Base-by-base conservation (phyloP, 345 rosid species). In the Triadica sebifera region DNA sequence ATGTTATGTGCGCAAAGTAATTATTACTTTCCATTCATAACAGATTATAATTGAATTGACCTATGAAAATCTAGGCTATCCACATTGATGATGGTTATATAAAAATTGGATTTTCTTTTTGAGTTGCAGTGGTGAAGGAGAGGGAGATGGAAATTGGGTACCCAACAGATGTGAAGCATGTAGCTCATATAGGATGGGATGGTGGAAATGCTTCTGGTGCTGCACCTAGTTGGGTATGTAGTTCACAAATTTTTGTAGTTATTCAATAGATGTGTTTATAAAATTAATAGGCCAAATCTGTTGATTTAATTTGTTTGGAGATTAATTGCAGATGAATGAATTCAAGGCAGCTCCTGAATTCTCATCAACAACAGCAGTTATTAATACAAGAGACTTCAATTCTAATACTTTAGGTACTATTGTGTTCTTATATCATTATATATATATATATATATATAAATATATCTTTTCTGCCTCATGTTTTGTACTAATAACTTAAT, bases 121-220 rank as follows among this genome's bases (percentile, higher is more conserved):
- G 37, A 46, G 49, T 52, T 77, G 75, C 80, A 84, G 91, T 87
- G 82, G 88, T 82, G 84, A 94, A 86, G 84, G 93, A 94, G 74
- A 81, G 90, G 75, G 94, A 78, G 85, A 82, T 87, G 88, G 89
- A 94, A 79, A 94, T 94, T 80, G 98, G 98, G 84, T 89, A 82
- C 69, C 98, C 97, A 6, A 92, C 98, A 72, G 97, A 94, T 84
- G 98, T 94, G 29, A 94, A 91, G 81, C 98, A 94, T 76, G 94
- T 92, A 77, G 91, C 98, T 55, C 97, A 92, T 71, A 88, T 94
- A 66, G 97, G 97, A 1, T 89, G 89, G 95, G 97, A 94, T 50
- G 92, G 95, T 58, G 62, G 62, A 6, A 25, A 22, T 50, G 76
- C 83, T 58, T 85, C 95, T 75, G 89, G 91, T 46, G 78, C 72